Conservation (phyloP, 495 filamentous ascomycete genomes). For the Neurospora sp. region DNA sequence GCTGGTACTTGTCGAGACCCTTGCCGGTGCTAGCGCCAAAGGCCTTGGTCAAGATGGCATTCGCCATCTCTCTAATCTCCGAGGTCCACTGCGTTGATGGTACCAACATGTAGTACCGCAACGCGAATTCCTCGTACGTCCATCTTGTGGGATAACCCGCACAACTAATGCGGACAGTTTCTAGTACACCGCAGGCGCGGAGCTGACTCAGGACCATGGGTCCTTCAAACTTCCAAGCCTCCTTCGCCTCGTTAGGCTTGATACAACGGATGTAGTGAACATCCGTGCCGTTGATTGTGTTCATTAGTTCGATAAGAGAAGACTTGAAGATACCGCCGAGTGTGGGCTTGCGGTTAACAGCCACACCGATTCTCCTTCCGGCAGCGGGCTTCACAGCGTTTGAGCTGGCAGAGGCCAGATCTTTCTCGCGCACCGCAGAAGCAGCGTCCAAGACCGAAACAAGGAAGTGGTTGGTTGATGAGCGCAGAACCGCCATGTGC, state of each 20-base stretch:
- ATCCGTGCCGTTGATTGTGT: constrained; percentile 93
- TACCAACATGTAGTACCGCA: constrained; percentile 97
- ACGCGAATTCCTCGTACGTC: constrained; percentile 98
- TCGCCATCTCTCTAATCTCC: constrained; percentile 87
- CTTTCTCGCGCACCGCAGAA: constrained; percentile 80
- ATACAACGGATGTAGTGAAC: constrained; percentile 99
- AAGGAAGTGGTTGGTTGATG: constrained; percentile 79
- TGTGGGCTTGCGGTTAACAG: constrained; percentile 91
- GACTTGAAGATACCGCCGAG: constrained; percentile 98
- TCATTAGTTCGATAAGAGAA: constrained; percentile 95
- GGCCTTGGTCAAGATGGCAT: constrained; percentile 83
- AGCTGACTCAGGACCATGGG: constrained; percentile 98
- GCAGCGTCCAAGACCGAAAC: constrained; percentile 77
- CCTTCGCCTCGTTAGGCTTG: constrained; percentile 97
- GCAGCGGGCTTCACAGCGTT: constrained; percentile 59
- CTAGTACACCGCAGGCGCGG: constrained; percentile 95
- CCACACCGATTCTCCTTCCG: constrained; percentile 78
- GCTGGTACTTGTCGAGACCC: constrained; percentile 88
- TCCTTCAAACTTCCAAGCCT: constrained; percentile 95
- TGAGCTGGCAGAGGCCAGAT: constrained; percentile 56
- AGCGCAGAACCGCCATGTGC: constrained; percentile 83
- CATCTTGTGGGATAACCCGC: constrained; percentile 96
- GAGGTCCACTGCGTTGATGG: constrained; percentile 85
- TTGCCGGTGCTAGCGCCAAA: constrained; percentile 66
- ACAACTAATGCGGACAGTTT: constrained; percentile 96